A percentile compares a stretch with the other conserved stretches of the same genome.
These are phyloP conservation scores for Colletotrichum sansevieriae DNA, from an alignment of 2,329 filamentous ascomycete genomes.

Conservation along the genomic window DNA sequence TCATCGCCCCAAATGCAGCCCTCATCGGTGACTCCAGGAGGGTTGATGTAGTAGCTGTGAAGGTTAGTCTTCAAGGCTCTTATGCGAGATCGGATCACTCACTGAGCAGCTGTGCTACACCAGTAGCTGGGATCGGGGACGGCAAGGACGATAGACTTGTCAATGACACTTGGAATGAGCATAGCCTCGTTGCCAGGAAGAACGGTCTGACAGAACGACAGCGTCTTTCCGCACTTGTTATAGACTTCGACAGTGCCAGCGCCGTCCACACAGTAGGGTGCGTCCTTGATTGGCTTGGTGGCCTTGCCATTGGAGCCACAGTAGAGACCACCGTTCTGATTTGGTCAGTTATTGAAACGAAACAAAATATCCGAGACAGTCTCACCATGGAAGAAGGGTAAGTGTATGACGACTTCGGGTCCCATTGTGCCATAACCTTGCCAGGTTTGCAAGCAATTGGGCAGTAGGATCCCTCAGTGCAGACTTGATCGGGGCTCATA, in stretches of 20 bases:
- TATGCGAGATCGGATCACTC: constrained; percentile 52
- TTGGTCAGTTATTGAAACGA: constrained; percentile 9
- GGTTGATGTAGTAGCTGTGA: constrained; percentile 80
- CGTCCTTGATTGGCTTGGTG: constrained; percentile 75
- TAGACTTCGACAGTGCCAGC: constrained; percentile 73
- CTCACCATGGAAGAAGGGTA: constrained; percentile 79
- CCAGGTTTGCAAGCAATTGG: constrained; percentile 83
- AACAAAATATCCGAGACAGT: constrained; percentile 18
- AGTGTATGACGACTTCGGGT: constrained; percentile 75
- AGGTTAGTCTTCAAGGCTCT: constrained; percentile 3
- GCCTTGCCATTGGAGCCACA: constrained; percentile 76
- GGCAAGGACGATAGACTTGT: constrained; percentile 69
- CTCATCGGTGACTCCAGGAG: constrained; percentile 73
- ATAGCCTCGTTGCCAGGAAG: constrained; percentile 85
- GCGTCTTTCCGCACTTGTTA: constrained; percentile 72
- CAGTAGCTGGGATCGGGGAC: constrained; percentile 80
- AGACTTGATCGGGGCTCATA: constrained; percentile 80
- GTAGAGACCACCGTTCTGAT: constrained; percentile 78
- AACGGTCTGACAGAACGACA: constrained; percentile 85
- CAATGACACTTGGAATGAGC: constrained; percentile 82
- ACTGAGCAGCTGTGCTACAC: constrained; percentile 81
- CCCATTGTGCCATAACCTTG: constrained; percentile 84
- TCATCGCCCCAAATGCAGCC: constrained; percentile 80
- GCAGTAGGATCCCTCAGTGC: constrained; percentile 76
- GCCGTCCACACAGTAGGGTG: constrained; percentile 78